A percentile compares a stretch with the other conserved stretches of the same genome.
These are phyloP conservation scores for Wickerhamiella brachini DNA, from an alignment of 805 yeast species.

Conservation along the genomic window DNA sequence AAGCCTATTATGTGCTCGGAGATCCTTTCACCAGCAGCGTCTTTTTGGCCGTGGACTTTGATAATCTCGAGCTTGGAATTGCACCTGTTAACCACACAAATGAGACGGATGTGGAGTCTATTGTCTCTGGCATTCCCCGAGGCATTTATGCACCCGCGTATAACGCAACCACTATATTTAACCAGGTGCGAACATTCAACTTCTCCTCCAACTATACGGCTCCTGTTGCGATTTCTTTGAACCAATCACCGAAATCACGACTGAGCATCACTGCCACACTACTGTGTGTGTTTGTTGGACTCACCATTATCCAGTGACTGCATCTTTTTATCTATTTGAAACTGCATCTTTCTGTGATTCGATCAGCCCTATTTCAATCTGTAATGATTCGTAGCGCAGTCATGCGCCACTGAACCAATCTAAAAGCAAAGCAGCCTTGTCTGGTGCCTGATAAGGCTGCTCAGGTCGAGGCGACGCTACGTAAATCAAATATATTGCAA, in stretches of 20 bases:
- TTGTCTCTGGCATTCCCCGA: slow-evolving; percentile 11
- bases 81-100: slow-evolving; percentile 30
- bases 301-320: neutral
- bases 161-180: neutral
- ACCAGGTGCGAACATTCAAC: neutral
- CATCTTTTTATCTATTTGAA: neutral
- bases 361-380: no score
- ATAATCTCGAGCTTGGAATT: slow-evolving; percentile 40
- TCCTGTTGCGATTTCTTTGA: neutral
- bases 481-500: no score
- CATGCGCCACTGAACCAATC: no score
- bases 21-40: slow-evolving; percentile 52
- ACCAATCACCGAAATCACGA: neutral
- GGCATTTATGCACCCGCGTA: slow-evolving; percentile 11
- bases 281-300: neutral
- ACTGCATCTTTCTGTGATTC: no score
- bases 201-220: neutral
- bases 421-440: no score
- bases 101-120: slow-evolving; percentile 6
- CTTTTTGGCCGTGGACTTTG: slow-evolving; percentile 58
- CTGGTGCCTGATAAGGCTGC: no score
- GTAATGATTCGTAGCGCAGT: no score
- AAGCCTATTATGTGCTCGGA: slow-evolving; percentile 35
- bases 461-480: no score
- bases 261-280: neutral